Conservation (phyloP, 192 early-diverging fungal genomes). For the Rhizoclosmatium globosum region DNA sequence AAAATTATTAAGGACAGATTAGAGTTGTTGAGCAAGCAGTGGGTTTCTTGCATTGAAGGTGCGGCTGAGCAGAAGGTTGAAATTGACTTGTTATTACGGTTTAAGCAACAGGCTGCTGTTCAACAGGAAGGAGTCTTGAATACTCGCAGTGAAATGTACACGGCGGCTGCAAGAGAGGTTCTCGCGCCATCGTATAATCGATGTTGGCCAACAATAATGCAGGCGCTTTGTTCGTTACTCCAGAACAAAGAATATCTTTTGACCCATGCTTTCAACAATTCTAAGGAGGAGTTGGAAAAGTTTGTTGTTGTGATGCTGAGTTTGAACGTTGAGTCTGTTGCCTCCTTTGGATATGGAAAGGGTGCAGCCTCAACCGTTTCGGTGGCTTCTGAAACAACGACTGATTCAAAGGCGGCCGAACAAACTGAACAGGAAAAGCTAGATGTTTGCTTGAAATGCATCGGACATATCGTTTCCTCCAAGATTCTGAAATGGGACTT, state of each 20-base stretch:
- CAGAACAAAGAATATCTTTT: conserved; percentile 26
- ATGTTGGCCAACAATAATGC: conserved; percentile 47
- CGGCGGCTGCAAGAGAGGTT: conserved; percentile 72
- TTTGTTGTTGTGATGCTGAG: conserved; percentile 65
- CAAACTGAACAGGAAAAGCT: conserved; percentile 25
- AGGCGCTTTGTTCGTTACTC: conserved; percentile 46
- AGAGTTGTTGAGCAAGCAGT: conserved; percentile 61
- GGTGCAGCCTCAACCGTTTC: background rate
- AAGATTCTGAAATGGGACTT: conserved; percentile 31
- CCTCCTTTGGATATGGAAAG: conserved; percentile 25
- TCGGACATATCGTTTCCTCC: conserved; percentile 56
- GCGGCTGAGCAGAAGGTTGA: conserved; percentile 75
- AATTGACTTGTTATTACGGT: conserved; percentile 55
- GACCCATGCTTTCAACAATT: conserved; percentile 21
- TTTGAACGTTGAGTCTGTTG: conserved; percentile 27
- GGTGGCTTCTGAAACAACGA: background rate
- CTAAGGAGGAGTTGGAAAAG: conserved; percentile 8
- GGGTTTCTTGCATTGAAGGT: conserved; percentile 67
- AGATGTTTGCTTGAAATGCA: conserved; percentile 60
- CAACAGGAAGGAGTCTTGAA: conserved; percentile 7
- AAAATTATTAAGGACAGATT: conserved; percentile 68
- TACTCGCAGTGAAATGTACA: conserved; percentile 40
- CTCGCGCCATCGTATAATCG: conserved; percentile 62
- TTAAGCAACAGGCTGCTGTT: conserved; percentile 4
- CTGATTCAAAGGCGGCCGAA: background rate